These are phyloP conservation scores for Chrysanthemum seticuspe DNA, from an alignment of 129 eudicot genomes.

Conservation along the genomic window DNA sequence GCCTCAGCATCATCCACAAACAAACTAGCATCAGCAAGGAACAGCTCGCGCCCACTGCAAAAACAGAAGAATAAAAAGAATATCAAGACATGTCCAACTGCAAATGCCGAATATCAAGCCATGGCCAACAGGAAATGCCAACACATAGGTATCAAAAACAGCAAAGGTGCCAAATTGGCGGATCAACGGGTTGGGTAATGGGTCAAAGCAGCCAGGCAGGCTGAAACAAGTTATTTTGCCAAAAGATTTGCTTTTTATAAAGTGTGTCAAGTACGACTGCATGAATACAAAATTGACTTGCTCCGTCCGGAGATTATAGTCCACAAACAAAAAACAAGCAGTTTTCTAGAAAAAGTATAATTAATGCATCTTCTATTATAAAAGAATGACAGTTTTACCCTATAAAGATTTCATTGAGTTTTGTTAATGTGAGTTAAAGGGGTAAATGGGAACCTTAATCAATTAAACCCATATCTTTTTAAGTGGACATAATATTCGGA, in stretches of 20 bases:
- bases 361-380: too few relatives aligned
- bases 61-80: neutral
- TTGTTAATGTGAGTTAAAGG: too few relatives aligned
- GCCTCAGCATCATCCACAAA: constrained; percentile 95
- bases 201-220: neutral
- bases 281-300: neutral
- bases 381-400: too few relatives aligned
- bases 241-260: neutral
- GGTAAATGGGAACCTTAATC: too few relatives aligned
- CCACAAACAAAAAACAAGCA: neutral
- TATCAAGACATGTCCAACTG: neutral
- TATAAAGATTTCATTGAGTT: too few relatives aligned
- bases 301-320: neutral
- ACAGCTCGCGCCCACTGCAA: constrained; percentile 89
- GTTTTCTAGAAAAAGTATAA: too few relatives aligned
- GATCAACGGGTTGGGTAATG: neutral
- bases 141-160: constrained; percentile 1
- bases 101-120: neutral
- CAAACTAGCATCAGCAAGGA: constrained; percentile 79
- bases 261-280: neutral
- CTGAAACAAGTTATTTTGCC: neutral
- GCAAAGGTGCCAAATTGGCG: neutral
- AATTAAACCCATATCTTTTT: too few relatives aligned
- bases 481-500: too few relatives aligned
- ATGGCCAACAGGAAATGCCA: neutral